Evolutionary conservation across 148 eudicot genomes (phyloP), one percentile per base, ranked within the genome.

Genomic region (Vaccinium corymbosum): DNA sequence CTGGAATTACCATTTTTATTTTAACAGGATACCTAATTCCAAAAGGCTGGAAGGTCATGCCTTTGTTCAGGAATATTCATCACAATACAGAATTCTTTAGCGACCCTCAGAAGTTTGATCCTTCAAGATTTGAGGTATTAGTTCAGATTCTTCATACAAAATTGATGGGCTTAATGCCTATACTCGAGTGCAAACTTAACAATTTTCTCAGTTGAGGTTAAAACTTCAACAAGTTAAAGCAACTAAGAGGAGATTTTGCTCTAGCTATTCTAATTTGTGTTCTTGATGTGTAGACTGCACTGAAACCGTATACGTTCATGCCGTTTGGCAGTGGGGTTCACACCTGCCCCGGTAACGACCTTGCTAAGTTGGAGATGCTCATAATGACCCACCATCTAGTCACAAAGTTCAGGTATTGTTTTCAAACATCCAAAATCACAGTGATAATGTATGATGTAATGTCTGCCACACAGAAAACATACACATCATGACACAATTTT

Each of bases 11-110:
- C 29, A 48, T 17, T 38, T 42, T 50, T 25, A 27, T 50, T 49
- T 42, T 32, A 29, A 5, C 94, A 97, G 99, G 99, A 11, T 94
- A 90, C 89, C 85, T 93, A 68, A 92, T 97, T 82, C 98, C 98
- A 20, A 94, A 92, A 83, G 97, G 99, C 3, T 96, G 99, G 99
- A 94, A 97, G 87, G 98, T 94, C 50, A 86, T 97, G 91, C 99
- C 99, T 66, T 81, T 97, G 81, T 97, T 97, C 87, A 90, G 99
- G 85, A 97, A 89, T 84, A 94, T 94, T 81, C 99, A 97, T 85
- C 95, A 94, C 82, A 97, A 91, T 86, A 90, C 99, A 2, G 89
- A 87, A 81, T 91, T 88, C 87, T 97, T 91, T 73, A 71, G 64
- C 27, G 88, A 97, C 70, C 97, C 99, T 38, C 83, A 90, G 83